Evolutionary conservation across 23 red algal species (phyloP), one percentile per base, ranked within the genome.

Genomic region (Agarophyton chilense): DNA sequence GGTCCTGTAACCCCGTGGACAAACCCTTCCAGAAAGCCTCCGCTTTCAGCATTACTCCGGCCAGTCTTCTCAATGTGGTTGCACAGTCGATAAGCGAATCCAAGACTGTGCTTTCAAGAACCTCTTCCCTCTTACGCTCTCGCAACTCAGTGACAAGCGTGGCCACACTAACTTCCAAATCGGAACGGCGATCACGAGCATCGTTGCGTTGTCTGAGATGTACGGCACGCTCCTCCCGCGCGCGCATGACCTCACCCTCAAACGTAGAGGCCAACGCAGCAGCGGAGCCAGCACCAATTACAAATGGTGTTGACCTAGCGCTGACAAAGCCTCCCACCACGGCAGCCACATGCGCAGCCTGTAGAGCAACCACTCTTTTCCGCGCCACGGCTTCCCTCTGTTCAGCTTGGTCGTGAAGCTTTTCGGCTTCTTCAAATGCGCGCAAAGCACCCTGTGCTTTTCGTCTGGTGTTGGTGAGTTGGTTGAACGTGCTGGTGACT

Each of bases 181-280:
- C 36, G 6, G 61, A 47, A 13, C 43, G 55, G 16, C 61, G 55
- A 45, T 83, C 79, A 14, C 79, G 55, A 35, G 79, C 79, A 24
- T 83, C 79, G 34, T 65, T 83, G 8, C 61, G 55, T 49, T 61
- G 38, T 45, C 61, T 61, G 22, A 83, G 61, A 66, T 83, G 79
- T 17, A 83, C 79, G 9, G 79, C 79, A 45, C 79, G 79, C 55
- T 83, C 79, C 39, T 83, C 79, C 16, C 79, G 79, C 18, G 79
- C 79, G 10, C 79, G 79, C 56, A 83, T 61, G 29, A 83, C 79
- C 0, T 61, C 79, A 39, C 79, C 57, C 24, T 83, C 79, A 61
- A 65, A 61, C 39, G 55, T 66, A 31, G 52, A 45, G 18, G 79
- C 79, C 79, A 83, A 45, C 41, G 61, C 79, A 45, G 79, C 79